Evolutionary conservation across 441 rosid species (phyloP).

Genomic region (Jatropha multifida): DNA sequence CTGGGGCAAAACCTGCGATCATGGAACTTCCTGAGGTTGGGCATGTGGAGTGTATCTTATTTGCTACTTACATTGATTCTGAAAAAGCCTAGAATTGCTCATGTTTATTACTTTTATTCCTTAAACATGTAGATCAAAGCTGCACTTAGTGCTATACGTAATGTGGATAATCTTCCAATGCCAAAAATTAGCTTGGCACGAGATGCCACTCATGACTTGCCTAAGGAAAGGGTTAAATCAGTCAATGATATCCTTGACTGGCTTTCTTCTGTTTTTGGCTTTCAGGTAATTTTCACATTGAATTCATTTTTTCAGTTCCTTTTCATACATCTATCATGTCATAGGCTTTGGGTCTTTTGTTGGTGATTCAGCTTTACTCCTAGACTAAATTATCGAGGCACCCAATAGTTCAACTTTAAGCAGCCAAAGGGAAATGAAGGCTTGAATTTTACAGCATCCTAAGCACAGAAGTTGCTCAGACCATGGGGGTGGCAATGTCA

Average conservation of each 20-base stretch:
- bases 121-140: constrained; percentile 66
- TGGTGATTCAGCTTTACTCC: background rate
- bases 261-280: constrained; percentile 91
- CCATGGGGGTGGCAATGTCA: background rate
- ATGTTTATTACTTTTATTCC: constrained; percentile 14
- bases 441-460: background rate
- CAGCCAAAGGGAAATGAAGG: background rate
- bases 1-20: constrained; percentile 70
- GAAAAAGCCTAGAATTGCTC: constrained; percentile 24
- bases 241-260: constrained; percentile 81
- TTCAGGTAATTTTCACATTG: constrained; percentile 63
- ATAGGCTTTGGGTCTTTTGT: constrained; percentile 8
- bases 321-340: constrained; percentile 17
- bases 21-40: constrained; percentile 95
- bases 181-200: constrained; percentile 34
- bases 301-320: constrained; percentile 8
- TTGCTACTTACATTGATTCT: constrained; percentile 7
- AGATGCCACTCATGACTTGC: constrained; percentile 31
- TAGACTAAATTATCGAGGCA: constrained; percentile 1
- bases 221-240: constrained; percentile 46
- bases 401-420: background rate
- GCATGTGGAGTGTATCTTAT: constrained; percentile 13
- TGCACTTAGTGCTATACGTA: constrained; percentile 65
- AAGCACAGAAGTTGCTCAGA: background rate
- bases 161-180: constrained; percentile 68